Percentiles rank a stretch among this genome's conserved stretches.
These are phyloP conservation scores for Allium sativum DNA, from an alignment of 106 monocot species.

Conservation along the genomic window DNA sequence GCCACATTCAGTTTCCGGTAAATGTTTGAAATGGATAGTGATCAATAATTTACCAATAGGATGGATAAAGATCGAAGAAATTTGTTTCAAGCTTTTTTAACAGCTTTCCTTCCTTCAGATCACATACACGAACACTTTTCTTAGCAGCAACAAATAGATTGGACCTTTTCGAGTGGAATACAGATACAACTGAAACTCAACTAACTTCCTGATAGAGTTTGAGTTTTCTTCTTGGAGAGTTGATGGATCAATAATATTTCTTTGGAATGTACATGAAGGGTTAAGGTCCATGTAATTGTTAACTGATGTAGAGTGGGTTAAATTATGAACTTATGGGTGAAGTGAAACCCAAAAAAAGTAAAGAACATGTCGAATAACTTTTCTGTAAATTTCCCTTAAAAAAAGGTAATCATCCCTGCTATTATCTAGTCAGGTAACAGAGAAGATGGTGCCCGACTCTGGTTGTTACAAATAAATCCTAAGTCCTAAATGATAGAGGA, in stretches of 20 bases:
- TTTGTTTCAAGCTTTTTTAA: conserved; percentile 85
- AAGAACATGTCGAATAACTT: too few relatives aligned
- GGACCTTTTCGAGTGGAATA: conserved; percentile 67
- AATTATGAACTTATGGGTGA: too few relatives aligned
- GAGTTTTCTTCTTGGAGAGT: conserved; percentile 76
- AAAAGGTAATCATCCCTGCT: too few relatives aligned
- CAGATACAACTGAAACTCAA: conserved; percentile 67
- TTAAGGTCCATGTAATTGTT: conserved; percentile 29
- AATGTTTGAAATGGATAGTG: too few relatives aligned
- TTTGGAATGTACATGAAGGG: conserved; percentile 58
- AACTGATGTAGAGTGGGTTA: too few relatives aligned
- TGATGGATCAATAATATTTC: conserved; percentile 76
- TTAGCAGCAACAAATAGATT: conserved; percentile 84
- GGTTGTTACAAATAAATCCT: too few relatives aligned
- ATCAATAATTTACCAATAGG: conserved; percentile 44
- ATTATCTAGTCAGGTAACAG: too few relatives aligned
- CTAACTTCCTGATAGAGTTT: conserved; percentile 72
- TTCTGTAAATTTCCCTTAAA: too few relatives aligned
- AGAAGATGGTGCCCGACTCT: too few relatives aligned
- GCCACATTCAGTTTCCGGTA: too few relatives aligned
- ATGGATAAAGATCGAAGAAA: conserved; percentile 88
- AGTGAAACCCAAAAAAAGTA: too few relatives aligned
- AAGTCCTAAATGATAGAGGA: too few relatives aligned
- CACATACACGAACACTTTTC: conserved; percentile 83
- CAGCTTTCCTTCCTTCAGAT: conserved; percentile 55